phyloP scores from a whole-genome alignment of 2,329 filamentous ascomycete genomes.

The Tolypocladium amazonense region DNA sequence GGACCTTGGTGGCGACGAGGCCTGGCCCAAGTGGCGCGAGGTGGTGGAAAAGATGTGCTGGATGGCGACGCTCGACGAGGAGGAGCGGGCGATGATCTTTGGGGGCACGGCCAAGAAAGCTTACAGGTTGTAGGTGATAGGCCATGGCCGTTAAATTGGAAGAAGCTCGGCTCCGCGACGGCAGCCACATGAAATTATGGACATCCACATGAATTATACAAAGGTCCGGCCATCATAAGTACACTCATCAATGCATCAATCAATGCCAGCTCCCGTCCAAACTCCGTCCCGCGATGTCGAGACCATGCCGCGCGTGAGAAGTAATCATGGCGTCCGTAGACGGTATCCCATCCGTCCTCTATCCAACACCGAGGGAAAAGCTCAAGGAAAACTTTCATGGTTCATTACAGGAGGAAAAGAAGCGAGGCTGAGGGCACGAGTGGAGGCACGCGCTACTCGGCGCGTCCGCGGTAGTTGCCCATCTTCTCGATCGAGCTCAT shows the following conservation, averaged over 20 bases:
- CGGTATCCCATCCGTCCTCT: not conserved
- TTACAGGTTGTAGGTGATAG: constrained; percentile 40
- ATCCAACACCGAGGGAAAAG: not conserved
- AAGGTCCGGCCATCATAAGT: not conserved
- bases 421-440: not conserved
- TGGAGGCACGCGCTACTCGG: not conserved
- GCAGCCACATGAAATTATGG: not conserved
- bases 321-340: not conserved
- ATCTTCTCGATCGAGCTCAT: constrained; percentile 84
- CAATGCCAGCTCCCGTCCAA: not conserved
- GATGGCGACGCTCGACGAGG: constrained; percentile 48
- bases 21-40: constrained; percentile 67
- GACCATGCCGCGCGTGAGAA: not conserved
- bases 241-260: not conserved
- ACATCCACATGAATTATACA: not conserved
- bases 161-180: not conserved
- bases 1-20: constrained; percentile 32
- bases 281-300: not conserved
- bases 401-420: not conserved
- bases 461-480: constrained; percentile 48
- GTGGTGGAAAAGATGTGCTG: constrained; percentile 59
- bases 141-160: not conserved
- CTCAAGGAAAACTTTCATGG: not conserved
- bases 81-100: constrained; percentile 60
- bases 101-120: constrained; percentile 60